Conservation (phyloP, 768 basidiomycete genomes). For the Boletus bicolor region DNA sequence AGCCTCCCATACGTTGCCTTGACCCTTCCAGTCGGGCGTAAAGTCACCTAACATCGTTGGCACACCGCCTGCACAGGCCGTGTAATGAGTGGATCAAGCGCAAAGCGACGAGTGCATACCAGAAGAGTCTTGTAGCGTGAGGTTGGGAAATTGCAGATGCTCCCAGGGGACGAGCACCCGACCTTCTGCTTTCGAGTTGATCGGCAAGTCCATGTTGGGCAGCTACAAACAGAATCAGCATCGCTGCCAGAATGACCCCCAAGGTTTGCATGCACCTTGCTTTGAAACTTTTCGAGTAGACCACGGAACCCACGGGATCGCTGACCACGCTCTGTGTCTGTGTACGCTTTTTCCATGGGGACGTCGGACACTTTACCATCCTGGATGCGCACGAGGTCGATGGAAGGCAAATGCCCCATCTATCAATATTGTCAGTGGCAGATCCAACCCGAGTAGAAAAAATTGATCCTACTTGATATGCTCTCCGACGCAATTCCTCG, state of each 20-base stretch:
- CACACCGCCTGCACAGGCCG: constrained; percentile 41
- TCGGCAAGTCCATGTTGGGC: constrained; percentile 91
- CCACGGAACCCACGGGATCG: constrained; percentile 72
- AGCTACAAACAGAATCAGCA: constrained; percentile 43
- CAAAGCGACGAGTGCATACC: constrained; percentile 21
- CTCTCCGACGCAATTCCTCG: constrained; percentile 65
- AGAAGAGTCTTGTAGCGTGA: constrained; percentile 44
- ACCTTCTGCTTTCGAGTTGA: constrained; percentile 93
- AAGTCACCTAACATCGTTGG: constrained; percentile 62
- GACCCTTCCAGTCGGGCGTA: constrained; percentile 78
- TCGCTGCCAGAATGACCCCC: not conserved
- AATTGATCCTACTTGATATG: constrained; percentile 44
- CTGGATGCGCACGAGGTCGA: constrained; percentile 81
- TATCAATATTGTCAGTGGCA: constrained; percentile 29
- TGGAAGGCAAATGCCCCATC: constrained; percentile 76
- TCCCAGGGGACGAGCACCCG: constrained; percentile 94
- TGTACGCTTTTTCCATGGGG: constrained; percentile 51
- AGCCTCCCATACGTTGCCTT: constrained; percentile 90
- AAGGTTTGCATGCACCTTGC: constrained; percentile 46
- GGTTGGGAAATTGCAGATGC: constrained; percentile 66
- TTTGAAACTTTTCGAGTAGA: constrained; percentile 71
- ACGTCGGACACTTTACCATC: constrained; percentile 59
- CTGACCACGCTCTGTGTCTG: constrained; percentile 68
- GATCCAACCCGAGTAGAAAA: not conserved
- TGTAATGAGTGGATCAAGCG: not conserved